Evolutionary conservation across 768 basidiomycete genomes (phyloP), one percentile per base, ranked within the genome.

Genomic region (Phaeolepiota aurea): DNA sequence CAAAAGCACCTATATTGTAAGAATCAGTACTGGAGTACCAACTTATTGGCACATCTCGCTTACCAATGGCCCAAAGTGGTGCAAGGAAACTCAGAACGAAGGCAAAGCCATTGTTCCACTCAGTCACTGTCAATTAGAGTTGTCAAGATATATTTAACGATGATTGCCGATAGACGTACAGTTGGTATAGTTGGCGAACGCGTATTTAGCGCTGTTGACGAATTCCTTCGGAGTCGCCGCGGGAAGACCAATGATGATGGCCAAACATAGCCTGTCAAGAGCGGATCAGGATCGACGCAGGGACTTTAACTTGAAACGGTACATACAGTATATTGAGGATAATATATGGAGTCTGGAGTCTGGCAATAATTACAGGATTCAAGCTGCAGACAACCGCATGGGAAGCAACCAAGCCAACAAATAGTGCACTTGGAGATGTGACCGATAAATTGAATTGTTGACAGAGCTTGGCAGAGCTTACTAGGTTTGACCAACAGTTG

Each of bases 341-440:
- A 16, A 87, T 73, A 49, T 82, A 88, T 5, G 82, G 55, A 14
- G 70, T 78, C 54, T 89, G 87, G 10, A 88, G 50, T 20, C 83
- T 66, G 1, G 86, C 86, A 12, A 89, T 64, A 20, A 79, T 38
- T 7, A 64, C 54, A 1, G 85, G 84, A 11, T 74, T 82, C 12
- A 87, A 64, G 46, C 80, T 80, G 48, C 83, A 87, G 19, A 83
- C 54, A 1, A 78, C 43, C 0, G 70, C 82, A 52, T 88, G 82
- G 1, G 71, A 63, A 16, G 82, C 38, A 10, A 88, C 51, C 38
- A 89, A 57, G 3, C 69, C 80, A 14, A 63, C 63, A 47, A 78
- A 89, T 3, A 87, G 71, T 2, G 76, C 84, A 43, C 85, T 86
- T n/a, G 5, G 39, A 28, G 21, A 28, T 7, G 7, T 28, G 7